Conservation (phyloP, 306 rosid species). For the Trifolium fragiferum region DNA sequence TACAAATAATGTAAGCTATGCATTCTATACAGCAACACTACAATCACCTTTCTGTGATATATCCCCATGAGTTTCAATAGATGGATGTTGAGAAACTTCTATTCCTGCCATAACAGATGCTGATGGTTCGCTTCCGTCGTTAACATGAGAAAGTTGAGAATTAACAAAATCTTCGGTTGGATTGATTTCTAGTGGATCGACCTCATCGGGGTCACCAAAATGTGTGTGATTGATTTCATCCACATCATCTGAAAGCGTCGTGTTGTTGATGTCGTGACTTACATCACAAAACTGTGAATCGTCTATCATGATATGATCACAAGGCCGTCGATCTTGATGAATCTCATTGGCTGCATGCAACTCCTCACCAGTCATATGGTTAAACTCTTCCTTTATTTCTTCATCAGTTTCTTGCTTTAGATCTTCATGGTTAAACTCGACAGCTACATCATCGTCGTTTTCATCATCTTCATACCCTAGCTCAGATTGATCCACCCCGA, state of each 20-base stretch:
- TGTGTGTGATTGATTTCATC: constrained; percentile 47
- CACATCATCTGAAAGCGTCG: constrained; percentile 37
- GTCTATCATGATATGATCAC: constrained; percentile 42
- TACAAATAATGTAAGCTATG: constrained; percentile 49
- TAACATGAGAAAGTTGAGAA: constrained; percentile 52
- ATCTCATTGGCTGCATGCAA: constrained; percentile 47
- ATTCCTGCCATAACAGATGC: constrained; percentile 48
- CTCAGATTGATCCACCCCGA: constrained; percentile 68
- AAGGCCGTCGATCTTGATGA: constrained; percentile 42
- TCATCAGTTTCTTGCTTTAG: constrained; percentile 56
- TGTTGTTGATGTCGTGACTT: constrained; percentile 40
- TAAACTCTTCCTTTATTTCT: constrained; percentile 64
- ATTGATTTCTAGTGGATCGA: constrained; percentile 37
- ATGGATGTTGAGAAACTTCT: constrained; percentile 63
- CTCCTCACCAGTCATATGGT: constrained; percentile 52
- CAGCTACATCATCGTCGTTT: constrained; percentile 47
- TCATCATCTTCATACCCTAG: constrained; percentile 52
- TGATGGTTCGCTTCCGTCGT: constrained; percentile 49
- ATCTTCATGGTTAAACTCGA: constrained; percentile 52
- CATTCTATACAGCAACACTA: constrained; percentile 66
- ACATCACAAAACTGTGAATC: constrained; percentile 44
- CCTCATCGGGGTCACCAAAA: constrained; percentile 34
- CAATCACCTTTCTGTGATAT: constrained; percentile 69
- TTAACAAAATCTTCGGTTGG: constrained; percentile 45
- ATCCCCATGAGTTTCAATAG: constrained; percentile 66